Evolutionary conservation across 1,284 basidiomycete species (phyloP).

Genomic region (Apiotrichum akiyoshidainum): DNA sequence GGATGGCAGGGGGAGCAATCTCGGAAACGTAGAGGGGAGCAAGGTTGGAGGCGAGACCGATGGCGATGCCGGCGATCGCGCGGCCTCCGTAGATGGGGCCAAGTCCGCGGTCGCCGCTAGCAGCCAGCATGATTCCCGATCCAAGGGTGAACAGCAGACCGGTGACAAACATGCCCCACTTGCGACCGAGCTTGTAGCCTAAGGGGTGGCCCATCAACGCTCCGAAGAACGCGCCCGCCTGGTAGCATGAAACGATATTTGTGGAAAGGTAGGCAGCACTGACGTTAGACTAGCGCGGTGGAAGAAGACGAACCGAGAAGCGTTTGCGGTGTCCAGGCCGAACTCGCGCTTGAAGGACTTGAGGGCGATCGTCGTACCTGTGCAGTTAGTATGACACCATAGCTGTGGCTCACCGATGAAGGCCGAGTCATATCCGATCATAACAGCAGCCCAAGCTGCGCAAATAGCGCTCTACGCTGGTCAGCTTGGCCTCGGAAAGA

Average conservation of each 20-base stretch:
- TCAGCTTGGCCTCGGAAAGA: too few relatives aligned
- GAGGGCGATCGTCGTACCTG: slow-evolving; percentile 33
- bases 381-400: too few relatives aligned
- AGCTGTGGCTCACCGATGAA: too few relatives aligned
- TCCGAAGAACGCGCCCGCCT: slow-evolving; percentile 27
- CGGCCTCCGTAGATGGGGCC: slow-evolving; percentile 41
- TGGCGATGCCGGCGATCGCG: slow-evolving; percentile 41
- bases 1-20: slow-evolving; percentile 50
- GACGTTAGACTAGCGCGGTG: background rate
- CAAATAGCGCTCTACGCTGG: too few relatives aligned
- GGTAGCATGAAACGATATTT: slow-evolving; percentile 57
- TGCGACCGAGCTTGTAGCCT: slow-evolving; percentile 32
- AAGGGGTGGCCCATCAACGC: slow-evolving; percentile 24
- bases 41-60: slow-evolving; percentile 35
- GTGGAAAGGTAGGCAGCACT: slow-evolving; percentile 30
- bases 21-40: slow-evolving; percentile 49
- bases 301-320: background rate
- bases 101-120: slow-evolving; percentile 27
- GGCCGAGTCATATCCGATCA: too few relatives aligned
- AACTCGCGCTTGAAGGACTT: slow-evolving; percentile 36
- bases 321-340: slow-evolving; percentile 8
- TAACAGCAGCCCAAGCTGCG: too few relatives aligned
- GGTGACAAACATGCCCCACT: slow-evolving; percentile 31
- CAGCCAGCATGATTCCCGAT: slow-evolving; percentile 39
- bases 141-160: slow-evolving; percentile 44